Evolutionary conservation across 2,329 filamentous ascomycete species (phyloP).

Genomic region (Beauveria caledonica): DNA sequence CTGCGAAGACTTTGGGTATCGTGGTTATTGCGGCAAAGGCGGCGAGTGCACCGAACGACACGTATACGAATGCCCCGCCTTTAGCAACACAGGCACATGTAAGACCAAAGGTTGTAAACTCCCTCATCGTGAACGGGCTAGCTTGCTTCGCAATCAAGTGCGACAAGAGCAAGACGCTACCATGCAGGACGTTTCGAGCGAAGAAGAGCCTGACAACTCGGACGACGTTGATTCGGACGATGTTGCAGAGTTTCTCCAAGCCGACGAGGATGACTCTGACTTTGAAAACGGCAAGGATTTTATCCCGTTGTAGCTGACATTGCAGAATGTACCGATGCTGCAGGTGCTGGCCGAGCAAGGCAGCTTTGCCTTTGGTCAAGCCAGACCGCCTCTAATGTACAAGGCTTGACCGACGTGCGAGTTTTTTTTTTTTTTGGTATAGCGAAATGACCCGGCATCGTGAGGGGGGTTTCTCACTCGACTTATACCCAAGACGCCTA

Average conservation of each 20-base stretch:
- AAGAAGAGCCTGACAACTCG: conserved; percentile 63
- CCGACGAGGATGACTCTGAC: conserved; percentile 45
- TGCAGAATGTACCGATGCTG: not conserved
- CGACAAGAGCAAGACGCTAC: conserved; percentile 45
- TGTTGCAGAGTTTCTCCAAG: conserved; percentile 56
- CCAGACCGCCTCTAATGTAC: not conserved
- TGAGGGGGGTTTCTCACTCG: not conserved
- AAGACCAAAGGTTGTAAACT: conserved; percentile 73
- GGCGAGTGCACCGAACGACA: conserved; percentile 71
- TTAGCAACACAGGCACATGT: conserved; percentile 84
- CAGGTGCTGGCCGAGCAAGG: not conserved
- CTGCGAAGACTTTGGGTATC: conserved; percentile 73
- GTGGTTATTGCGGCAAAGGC: conserved; percentile 85
- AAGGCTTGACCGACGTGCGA: not conserved
- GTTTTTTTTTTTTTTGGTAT: not conserved
- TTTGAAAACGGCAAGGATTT: conserved; percentile 53
- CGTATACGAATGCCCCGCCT: conserved; percentile 89
- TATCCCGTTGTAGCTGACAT: conserved; percentile 33
- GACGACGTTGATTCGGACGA: conserved; percentile 76
- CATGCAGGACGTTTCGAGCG: conserved; percentile 66
- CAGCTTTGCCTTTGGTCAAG: not conserved
- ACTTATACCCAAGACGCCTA: not conserved
- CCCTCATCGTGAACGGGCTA: conserved; percentile 80
- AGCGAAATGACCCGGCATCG: not conserved
- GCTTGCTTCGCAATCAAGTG: conserved; percentile 62